Evolutionary conservation across 345 rosid species (phyloP).

Genomic region (Gossypium australe): DNA sequence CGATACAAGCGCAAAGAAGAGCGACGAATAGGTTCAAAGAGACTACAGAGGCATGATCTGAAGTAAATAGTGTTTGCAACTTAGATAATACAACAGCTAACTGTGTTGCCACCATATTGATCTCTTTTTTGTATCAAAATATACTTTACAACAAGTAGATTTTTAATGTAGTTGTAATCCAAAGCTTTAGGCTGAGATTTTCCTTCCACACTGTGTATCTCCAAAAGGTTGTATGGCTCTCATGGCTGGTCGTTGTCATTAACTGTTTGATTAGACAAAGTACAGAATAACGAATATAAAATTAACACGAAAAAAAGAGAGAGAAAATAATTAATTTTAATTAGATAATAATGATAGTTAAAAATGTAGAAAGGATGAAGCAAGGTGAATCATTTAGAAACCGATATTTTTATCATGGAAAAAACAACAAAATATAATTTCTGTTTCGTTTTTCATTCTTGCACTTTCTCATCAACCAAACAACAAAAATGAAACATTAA

Average conservation of each 20-base stretch:
- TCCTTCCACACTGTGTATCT: not conserved
- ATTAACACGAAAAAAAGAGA: no score
- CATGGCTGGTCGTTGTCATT: no score
- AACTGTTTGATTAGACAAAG: no score
- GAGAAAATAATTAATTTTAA: no score
- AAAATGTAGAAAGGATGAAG: no score
- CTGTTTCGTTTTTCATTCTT: no score
- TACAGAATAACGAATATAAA: no score
- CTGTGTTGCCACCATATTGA: slow-evolving; percentile 33
- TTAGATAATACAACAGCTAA: slow-evolving; percentile 25
- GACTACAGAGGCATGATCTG: slow-evolving; percentile 88
- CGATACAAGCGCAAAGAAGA: slow-evolving; percentile 89
- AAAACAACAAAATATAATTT: no score
- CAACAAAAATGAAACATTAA: not conserved
- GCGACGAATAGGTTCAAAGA: slow-evolving; percentile 87
- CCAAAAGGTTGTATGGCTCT: slow-evolving; percentile 3
- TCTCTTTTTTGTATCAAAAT: not conserved
- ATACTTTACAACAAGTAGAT: not conserved
- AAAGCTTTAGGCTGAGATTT: slow-evolving; percentile 1
- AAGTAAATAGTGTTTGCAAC: slow-evolving; percentile 42
- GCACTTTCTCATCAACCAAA: no score
- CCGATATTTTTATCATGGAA: no score
- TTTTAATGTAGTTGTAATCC: not conserved
- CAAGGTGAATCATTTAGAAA: no score
- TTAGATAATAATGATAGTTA: no score